These are phyloP conservation scores for Coemansia sp. DNA, from an alignment of 192 early-diverging fungal species.

Conservation along the genomic window DNA sequence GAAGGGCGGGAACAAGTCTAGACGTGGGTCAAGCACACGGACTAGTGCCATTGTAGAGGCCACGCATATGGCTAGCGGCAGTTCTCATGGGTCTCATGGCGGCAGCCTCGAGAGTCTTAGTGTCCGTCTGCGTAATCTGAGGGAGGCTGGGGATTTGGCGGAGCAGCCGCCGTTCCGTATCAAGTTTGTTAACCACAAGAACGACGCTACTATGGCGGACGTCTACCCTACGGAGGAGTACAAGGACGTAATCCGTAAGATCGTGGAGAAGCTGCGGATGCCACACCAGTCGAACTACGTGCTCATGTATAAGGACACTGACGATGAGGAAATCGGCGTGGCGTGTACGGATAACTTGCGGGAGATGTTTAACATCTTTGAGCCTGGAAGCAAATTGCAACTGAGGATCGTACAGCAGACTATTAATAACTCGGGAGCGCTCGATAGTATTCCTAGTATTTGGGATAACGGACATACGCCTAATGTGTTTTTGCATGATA, in stretches of 20 bases:
- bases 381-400: conserved; percentile 46
- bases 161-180: conserved; percentile 36
- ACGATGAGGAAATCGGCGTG: conserved; percentile 56
- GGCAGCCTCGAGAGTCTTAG: conserved; percentile 27
- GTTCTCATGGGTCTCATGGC: conserved; percentile 10
- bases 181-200: conserved; percentile 48
- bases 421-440: conserved; percentile 44
- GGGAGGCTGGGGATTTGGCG: conserved; percentile 5
- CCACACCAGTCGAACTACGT: conserved; percentile 30
- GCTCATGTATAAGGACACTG: conserved; percentile 50
- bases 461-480: conserved; percentile 50
- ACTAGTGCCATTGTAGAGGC: conserved; percentile 24
- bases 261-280: conserved; percentile 52
- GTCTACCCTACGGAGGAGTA: conserved; percentile 43
- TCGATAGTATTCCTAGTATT: conserved; percentile 42
- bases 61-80: conserved; percentile 12
- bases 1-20: conserved; percentile 37
- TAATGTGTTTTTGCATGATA: conserved; percentile 31
- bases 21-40: conserved; percentile 40
- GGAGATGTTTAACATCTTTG: conserved; percentile 54
- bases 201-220: conserved; percentile 48
- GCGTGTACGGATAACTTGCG: conserved; percentile 52
- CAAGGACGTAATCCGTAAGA: conserved; percentile 35
- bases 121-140: conserved; percentile 29
- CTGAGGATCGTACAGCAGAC: conserved; percentile 48